phyloP scores from a whole-genome alignment of 305 asterid genomes.

The Fraxinus nigra region DNA sequence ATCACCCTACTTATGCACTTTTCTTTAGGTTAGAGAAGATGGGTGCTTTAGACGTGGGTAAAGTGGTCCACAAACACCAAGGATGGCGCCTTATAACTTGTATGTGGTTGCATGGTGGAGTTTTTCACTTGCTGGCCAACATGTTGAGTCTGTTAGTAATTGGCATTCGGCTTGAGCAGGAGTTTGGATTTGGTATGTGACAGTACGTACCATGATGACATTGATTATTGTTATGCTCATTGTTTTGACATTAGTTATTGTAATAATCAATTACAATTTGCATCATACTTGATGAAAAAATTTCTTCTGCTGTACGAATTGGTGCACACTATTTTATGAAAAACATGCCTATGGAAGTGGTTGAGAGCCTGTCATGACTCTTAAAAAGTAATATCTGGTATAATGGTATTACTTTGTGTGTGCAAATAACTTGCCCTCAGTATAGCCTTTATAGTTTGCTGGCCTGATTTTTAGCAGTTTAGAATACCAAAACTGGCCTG shows the following conservation, averaged over 20 bases:
- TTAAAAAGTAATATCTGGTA: background rate
- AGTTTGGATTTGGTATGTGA: constrained; percentile 51
- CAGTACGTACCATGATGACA: background rate
- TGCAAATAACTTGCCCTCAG: background rate
- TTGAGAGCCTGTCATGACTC: background rate
- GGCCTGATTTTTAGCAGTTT: background rate
- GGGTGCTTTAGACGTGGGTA: constrained; percentile 50
- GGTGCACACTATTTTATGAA: background rate
- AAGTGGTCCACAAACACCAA: constrained; percentile 46
- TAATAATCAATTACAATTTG: background rate
- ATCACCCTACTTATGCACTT: constrained; percentile 2
- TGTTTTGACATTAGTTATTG: background rate
- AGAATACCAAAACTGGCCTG: background rate
- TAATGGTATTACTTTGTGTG: background rate
- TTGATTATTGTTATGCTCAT: background rate
- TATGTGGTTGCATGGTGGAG: constrained; percentile 57
- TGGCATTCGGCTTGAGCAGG: constrained; percentile 54
- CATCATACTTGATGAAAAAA: background rate
- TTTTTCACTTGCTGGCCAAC: constrained; percentile 54
- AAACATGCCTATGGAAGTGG: background rate
- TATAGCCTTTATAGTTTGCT: background rate
- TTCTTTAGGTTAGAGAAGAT: constrained; percentile 42
- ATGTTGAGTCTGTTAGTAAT: constrained; percentile 51
- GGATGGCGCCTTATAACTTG: constrained; percentile 57
- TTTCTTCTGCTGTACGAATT: background rate